These are phyloP conservation scores for Fusarium pseudocircinatum DNA, from an alignment of 2,329 filamentous ascomycete species.

Conservation along the genomic window DNA sequence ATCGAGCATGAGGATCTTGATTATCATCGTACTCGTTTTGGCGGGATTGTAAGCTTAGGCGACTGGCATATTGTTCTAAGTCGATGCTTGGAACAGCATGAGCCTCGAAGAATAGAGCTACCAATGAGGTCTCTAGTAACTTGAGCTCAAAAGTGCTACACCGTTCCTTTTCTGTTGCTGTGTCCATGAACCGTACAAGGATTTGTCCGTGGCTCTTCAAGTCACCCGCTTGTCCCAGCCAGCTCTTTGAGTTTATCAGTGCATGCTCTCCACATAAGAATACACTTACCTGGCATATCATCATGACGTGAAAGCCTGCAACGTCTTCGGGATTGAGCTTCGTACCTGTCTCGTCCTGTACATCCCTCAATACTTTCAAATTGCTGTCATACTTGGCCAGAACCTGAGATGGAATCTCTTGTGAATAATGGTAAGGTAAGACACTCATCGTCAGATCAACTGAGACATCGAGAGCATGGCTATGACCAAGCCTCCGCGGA, in stretches of 20 bases:
- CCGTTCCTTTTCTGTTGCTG: neutral
- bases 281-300: conserved; percentile 45
- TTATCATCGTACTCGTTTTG: neutral
- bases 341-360: neutral
- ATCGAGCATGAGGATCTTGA: neutral
- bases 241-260: conserved; percentile 28
- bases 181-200: neutral
- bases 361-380: conserved; percentile 37
- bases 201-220: neutral
- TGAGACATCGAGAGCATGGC: conserved; percentile 54
- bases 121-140: neutral
- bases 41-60: neutral
- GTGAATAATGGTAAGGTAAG: conserved; percentile 33
- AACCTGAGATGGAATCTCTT: conserved; percentile 19
- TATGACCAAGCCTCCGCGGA: conserved; percentile 55
- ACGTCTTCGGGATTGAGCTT: conserved; percentile 42
- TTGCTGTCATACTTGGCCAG: conserved; percentile 42
- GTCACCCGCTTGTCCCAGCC: conserved; percentile 40
- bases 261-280: neutral
- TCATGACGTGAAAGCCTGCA: conserved; percentile 48
- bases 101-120: neutral
- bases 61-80: neutral
- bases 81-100: neutral
- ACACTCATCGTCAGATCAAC: conserved; percentile 41
- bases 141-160: neutral